Evolutionary conservation across 169 alveolate genomes (phyloP), one percentile per base, ranked within the genome.

Genomic region (Eimeria acervulina): DNA sequence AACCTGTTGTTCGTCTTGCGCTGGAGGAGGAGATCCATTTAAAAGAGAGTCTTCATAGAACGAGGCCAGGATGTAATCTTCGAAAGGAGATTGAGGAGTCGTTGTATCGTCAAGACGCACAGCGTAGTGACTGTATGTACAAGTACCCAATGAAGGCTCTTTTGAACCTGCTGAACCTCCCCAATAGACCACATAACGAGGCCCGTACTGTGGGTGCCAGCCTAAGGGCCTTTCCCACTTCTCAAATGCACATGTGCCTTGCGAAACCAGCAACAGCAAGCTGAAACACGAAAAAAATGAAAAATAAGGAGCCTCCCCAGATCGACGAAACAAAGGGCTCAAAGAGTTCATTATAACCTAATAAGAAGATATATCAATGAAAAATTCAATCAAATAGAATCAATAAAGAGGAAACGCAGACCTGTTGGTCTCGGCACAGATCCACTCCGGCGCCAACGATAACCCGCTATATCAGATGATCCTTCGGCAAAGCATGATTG

Each of bases 181-280:
- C 93, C 93, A 84, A 26, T 31, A 59, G 0, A 84, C 80, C 2
- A 84, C 93, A 59, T 84, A 84, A n/a, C 93, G 93, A n/a, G 93
- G 93, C 17, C 93, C 93, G 10, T 84, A 84, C 40, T 84, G 93
- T 6, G 93, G 80, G 21, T 59, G 31, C 93, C 93, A 84, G 40
- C 93, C 93, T 0, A 84, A 21, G 21, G 93, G 93, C 40, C 93
- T 28, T 19, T 84, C 93, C 93, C 93, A 84, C 40, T 84, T 84
- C 28, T 84, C 93, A 55, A 84, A 59, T 17, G 80, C 93, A 2
- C n/a, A 38, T 36, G 78, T 17, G 15, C 23, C 55, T 19, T 5
- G 47, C 19, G 80, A 55, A 33, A 17, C 28, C 72, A 28, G 70
- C 47, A 84, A 31, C 59, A 47, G 31, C 36, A 70, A 70, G 13